Evolutionary conservation across 75 land plant species (phyloP), one percentile per base, ranked within the genome.

Genomic region (Isoetes taiwanensis): DNA sequence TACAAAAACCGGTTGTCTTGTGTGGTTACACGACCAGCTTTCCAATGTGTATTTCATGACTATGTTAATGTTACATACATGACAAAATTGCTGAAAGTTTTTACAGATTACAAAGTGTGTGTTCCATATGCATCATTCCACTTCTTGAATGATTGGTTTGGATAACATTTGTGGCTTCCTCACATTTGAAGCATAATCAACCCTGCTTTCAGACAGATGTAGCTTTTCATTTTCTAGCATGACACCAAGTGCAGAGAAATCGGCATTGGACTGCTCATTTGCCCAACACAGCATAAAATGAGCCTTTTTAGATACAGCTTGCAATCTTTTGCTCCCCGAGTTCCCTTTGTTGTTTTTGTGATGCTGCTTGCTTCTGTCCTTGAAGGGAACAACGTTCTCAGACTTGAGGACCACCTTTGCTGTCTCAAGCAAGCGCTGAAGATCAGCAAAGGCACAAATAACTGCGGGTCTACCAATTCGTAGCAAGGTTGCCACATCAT

Each of bases 271-370:
- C 40, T 90, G 96, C 63, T 85, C 96, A 58, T 86, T 74, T 6
- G 75, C 86, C 96, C 96, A 90, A 58, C 93, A 90, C 81, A 78
- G 75, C 14, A 90, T 54, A 53, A 82, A 90, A 53, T 77, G 80
- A 0, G 80, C 62, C 61, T 90, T 90, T 71, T 79, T 76, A 28
- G 66, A 75, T 19, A 76, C 87, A 32, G 52, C 54, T 54, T 75
- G 78, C 12, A 86, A 68, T 43, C 70, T 64, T 16, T 42, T 70
- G n/a, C n/a, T n/a, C n/a, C n/a, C n/a, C n/a, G n/a, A n/a, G n/a
- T n/a, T n/a, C n/a, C n/a, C n/a, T n/a, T n/a, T n/a, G n/a, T n/a
- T n/a, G n/a, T 30, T 52, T 52, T n/a, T 26, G 32, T 52, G 23
- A 11, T 8, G n/a, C n/a, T n/a, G 50, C 55, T 37, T 40, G 24